Evolutionary conservation across 768 basidiomycete species (phyloP), one percentile per base, ranked within the genome.

Genomic region (Hericium alpestre): DNA sequence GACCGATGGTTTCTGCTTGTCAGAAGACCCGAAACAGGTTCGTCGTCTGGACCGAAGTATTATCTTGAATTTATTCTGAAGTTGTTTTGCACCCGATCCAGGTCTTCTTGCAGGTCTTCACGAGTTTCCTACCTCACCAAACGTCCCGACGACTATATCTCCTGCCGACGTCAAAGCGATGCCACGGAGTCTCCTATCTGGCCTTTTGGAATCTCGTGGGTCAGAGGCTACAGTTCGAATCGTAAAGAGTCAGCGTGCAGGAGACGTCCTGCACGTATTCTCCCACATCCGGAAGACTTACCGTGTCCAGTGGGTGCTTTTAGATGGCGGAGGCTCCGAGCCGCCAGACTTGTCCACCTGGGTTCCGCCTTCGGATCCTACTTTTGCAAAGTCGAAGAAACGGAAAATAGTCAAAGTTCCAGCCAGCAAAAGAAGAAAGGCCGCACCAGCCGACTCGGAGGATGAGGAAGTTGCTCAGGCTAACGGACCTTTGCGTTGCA

Each of bases 201-300:
- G 65, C 62, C 59, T 80, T 16, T 63, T 86, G 32, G 57, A 65
- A 20, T 9, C 9, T 8, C 23, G 10, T 22, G 12, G 49, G 4
- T 9, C 49, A 20, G 20, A 22, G 56, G 53, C 12, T 58, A 53
- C 55, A 13, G 50, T 66, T 18, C 71, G 67, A 16, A 74, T 87
- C 20, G 63, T 71, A 40, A 71, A 74, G 57, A 72, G 84, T 54
- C 71, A 72, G 56, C 72, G 77, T 18, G 81, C 74, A 20, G 84
- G 85, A 11, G 79, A 86, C 58, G 81, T 94, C 39, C 57, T 84
- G 3, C 93, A 95, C 65, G 73, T 91, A 50, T 96, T 96, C 71
- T 92, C 90, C 9, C 93, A 97, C 67, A 89, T 94, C 66, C 82
- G 75, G 64, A 92, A 93, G 74, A 93, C 88, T 12, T 94, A 88